phyloP scores from a whole-genome alignment of 306 rosid species.

The Prunus mira region DNA sequence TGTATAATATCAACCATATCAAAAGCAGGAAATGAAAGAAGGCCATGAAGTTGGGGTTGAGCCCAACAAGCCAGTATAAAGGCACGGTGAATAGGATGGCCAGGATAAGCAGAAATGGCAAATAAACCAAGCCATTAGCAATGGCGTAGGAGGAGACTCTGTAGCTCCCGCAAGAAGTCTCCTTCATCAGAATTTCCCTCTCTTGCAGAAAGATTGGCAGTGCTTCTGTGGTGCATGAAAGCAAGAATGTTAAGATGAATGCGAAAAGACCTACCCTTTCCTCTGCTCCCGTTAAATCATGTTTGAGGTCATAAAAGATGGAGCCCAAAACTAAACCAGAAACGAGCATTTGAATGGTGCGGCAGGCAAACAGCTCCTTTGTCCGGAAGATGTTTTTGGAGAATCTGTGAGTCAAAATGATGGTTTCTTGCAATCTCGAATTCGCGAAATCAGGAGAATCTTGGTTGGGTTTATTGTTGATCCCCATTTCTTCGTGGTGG shows the following conservation, averaged over 20 bases:
- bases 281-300: slow-evolving; percentile 54
- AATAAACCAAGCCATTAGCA: slow-evolving; percentile 81
- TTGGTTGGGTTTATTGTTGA: not conserved
- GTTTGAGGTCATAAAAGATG: slow-evolving; percentile 74
- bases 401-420: slow-evolving; percentile 87
- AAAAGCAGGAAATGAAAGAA: slow-evolving; percentile 67
- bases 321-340: slow-evolving; percentile 81
- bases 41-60: slow-evolving; percentile 61
- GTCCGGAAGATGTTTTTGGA: slow-evolving; percentile 81
- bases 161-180: slow-evolving; percentile 85
- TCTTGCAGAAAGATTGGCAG: slow-evolving; percentile 89
- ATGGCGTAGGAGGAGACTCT: slow-evolving; percentile 86
- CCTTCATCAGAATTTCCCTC: slow-evolving; percentile 90
- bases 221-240: slow-evolving; percentile 90
- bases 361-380: slow-evolving; percentile 80
- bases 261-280: slow-evolving; percentile 94
- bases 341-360: slow-evolving; percentile 87
- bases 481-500: not conserved
- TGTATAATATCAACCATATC: slow-evolving; percentile 83
- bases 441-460: slow-evolving; percentile 46
- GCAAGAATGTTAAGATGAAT: slow-evolving; percentile 67
- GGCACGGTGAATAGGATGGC: slow-evolving; percentile 73
- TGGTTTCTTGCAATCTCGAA: slow-evolving; percentile 65
- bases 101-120: slow-evolving; percentile 86
- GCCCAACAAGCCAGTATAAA: slow-evolving; percentile 84